phyloP scores from a whole-genome alignment of 345 rosid species.

The Arabidopsis arenosa region DNA sequence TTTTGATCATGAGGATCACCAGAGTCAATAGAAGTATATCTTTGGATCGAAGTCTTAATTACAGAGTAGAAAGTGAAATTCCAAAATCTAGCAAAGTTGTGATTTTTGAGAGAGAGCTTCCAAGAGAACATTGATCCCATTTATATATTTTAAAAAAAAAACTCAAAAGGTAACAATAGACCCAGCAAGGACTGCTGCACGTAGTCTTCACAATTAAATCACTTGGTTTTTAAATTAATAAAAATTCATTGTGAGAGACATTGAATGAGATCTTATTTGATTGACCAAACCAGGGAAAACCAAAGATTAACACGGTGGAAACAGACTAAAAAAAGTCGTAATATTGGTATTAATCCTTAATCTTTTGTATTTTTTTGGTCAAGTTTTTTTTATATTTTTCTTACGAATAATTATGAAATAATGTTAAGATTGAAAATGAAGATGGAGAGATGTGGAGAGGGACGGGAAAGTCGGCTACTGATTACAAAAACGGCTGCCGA shows the following conservation, averaged over 20 bases:
- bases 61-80: slow-evolving; percentile 28
- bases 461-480: slow-evolving; percentile 38
- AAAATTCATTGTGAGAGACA: slow-evolving; percentile 25
- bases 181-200: slow-evolving; percentile 52
- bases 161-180: slow-evolving; percentile 12
- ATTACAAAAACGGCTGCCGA: slow-evolving; percentile 34
- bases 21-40: slow-evolving; percentile 27
- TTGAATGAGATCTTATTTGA: slow-evolving; percentile 34
- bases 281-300: slow-evolving; percentile 3
- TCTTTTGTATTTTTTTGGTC: not conserved
- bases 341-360: not conserved
- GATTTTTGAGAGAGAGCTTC: slow-evolving; percentile 36
- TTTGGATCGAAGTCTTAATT: slow-evolving; percentile 17
- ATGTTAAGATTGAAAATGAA: slow-evolving; percentile 33
- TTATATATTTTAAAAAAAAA: not conserved
- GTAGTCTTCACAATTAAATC: slow-evolving; percentile 42
- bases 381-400: not conserved
- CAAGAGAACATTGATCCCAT: slow-evolving; percentile 37
- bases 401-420: slow-evolving; percentile 7
- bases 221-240: not conserved
- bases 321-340: not conserved
- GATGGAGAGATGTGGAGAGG: slow-evolving; percentile 23
- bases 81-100: slow-evolving; percentile 11
- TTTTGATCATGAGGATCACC: slow-evolving; percentile 20
- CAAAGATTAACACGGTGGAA: slow-evolving; percentile 10